These are phyloP conservation scores for Aegle marmelos DNA, from an alignment of 345 rosid species.

Conservation along the genomic window DNA sequence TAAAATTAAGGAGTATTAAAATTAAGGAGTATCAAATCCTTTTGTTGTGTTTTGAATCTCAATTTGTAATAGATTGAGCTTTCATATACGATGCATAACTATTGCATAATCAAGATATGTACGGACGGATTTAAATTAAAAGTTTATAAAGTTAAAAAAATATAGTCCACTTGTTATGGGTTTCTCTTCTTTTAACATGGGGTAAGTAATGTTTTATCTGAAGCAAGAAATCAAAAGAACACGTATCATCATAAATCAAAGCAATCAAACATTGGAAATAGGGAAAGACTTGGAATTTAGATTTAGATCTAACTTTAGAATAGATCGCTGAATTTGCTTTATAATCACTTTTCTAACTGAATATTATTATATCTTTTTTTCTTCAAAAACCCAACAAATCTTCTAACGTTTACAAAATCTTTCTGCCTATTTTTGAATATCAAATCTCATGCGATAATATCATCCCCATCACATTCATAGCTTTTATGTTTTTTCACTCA, in stretches of 20 bases:
- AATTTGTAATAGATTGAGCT: too few species aligned
- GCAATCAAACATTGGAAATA: slow-evolving; percentile 49
- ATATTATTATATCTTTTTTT: background rate
- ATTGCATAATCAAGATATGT: background rate
- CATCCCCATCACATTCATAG: background rate
- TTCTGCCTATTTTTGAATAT: background rate
- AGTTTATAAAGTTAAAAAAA: background rate
- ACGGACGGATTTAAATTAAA: background rate
- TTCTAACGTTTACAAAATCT: background rate
- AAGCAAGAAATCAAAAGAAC: slow-evolving; percentile 35
- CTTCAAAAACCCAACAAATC: background rate
- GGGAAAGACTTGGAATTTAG: slow-evolving; percentile 51
- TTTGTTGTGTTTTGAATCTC: too few species aligned
- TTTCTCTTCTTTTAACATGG: slow-evolving; percentile 34
- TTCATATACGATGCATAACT: background rate
- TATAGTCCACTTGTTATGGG: background rate
- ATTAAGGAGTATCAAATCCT: too few species aligned
- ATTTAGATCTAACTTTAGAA: slow-evolving; percentile 37
- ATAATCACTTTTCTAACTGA: slow-evolving; percentile 40
- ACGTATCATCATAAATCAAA: slow-evolving; percentile 11
- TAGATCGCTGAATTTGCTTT: slow-evolving; percentile 37
- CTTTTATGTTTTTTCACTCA: background rate
- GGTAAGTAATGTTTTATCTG: slow-evolving; percentile 20
- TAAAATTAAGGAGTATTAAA: too few species aligned
- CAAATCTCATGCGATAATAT: background rate